Conservation (phyloP, 2,329 filamentous ascomycete genomes). For the Seiridium unicorne region DNA sequence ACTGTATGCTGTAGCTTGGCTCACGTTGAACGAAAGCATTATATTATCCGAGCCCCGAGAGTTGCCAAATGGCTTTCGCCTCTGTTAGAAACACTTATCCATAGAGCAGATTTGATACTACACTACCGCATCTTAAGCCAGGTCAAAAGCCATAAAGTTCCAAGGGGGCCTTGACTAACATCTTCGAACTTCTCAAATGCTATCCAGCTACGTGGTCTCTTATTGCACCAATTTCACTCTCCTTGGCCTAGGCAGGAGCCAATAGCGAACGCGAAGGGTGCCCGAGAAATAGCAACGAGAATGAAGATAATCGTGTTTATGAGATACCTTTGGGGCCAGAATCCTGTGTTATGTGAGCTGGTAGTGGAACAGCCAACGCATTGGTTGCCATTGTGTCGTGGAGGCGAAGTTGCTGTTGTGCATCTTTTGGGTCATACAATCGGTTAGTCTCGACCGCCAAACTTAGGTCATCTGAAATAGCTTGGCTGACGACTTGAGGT, state of each 20-base stretch:
- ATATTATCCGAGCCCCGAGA: background rate
- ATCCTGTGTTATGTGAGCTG: too few relatives aligned
- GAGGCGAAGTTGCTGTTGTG: too few relatives aligned
- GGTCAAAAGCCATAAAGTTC: background rate
- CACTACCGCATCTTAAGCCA: background rate
- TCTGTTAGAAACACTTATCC: background rate
- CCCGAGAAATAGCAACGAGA: background rate
- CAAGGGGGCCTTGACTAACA: background rate
- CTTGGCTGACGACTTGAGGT: too few relatives aligned
- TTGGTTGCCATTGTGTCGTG: too few relatives aligned
- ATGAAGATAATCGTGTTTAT: background rate
- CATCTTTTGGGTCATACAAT: too few relatives aligned
- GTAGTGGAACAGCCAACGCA: too few relatives aligned
- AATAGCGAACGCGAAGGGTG: background rate
- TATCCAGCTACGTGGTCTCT: too few relatives aligned
- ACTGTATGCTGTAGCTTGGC: background rate
- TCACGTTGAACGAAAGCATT: background rate
- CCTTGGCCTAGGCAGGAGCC: background rate
- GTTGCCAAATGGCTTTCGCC: background rate
- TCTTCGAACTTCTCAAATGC: background rate
- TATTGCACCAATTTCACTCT: background rate
- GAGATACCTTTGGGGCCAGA: too few relatives aligned
- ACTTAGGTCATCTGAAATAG: too few relatives aligned
- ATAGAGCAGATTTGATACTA: background rate
- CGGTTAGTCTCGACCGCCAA: too few relatives aligned